Evolutionary conservation across 2,329 filamentous ascomycete species (phyloP).

Genomic region (Akanthomyces lecanii): DNA sequence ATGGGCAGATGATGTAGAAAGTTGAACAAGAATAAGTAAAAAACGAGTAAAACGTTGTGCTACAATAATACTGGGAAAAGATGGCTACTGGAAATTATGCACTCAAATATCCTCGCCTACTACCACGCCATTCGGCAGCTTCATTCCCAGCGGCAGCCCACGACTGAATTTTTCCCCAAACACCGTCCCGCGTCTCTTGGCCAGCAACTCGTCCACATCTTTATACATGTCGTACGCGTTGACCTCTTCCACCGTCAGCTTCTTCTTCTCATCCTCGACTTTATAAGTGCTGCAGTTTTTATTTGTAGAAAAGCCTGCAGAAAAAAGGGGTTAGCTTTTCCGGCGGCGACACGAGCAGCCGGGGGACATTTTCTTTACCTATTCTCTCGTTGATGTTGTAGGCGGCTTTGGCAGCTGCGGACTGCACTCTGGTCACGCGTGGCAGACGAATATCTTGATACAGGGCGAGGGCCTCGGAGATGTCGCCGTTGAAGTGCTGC

Average conservation of each 20-base stretch:
- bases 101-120: slow-evolving; percentile 23
- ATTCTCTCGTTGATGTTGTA: slow-evolving; percentile 62
- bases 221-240: slow-evolving; percentile 60
- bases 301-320: slow-evolving; percentile 57
- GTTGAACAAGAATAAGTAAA: too few relatives aligned
- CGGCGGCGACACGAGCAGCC: too few relatives aligned
- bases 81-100: background rate
- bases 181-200: slow-evolving; percentile 27
- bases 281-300: slow-evolving; percentile 53
- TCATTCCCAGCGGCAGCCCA: slow-evolving; percentile 44
- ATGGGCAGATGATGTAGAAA: too few relatives aligned
- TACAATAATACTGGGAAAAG: background rate
- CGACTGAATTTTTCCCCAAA: slow-evolving; percentile 37
- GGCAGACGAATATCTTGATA: slow-evolving; percentile 53
- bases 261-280: slow-evolving; percentile 56
- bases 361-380: slow-evolving; percentile 31
- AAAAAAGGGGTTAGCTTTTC: too few relatives aligned
- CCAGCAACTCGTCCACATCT: slow-evolving; percentile 49
- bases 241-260: slow-evolving; percentile 67
- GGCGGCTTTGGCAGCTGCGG: slow-evolving; percentile 52
- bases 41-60: background rate
- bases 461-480: slow-evolving; percentile 43
- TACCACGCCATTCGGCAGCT: slow-evolving; percentile 46
- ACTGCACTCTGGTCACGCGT: slow-evolving; percentile 52
- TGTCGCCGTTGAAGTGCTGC: slow-evolving; percentile 42